A percentile compares a stretch with the other conserved stretches of the same genome.
Conservation (phyloP, 768 basidiomycete genomes). For the Dentipellis fragilis region DNA sequence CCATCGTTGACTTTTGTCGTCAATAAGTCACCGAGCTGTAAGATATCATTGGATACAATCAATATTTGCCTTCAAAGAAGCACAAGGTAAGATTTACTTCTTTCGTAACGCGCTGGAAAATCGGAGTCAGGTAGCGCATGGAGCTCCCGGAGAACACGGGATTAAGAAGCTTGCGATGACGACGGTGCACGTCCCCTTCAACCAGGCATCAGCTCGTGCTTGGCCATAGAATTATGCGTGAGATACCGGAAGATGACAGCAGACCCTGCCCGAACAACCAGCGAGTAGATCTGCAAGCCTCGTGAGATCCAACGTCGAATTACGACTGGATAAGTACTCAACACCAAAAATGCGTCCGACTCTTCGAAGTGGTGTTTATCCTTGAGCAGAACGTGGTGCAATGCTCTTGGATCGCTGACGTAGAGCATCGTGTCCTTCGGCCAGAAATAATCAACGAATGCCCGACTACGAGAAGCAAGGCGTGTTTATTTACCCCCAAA, state of each 20-base stretch:
- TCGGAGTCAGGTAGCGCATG: slow-evolving; percentile 3
- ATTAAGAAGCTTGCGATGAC: neutral
- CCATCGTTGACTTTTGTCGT: neutral
- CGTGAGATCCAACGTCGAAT: neutral
- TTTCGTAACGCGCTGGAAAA: neutral
- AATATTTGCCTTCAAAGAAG: no score
- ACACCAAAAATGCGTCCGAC: neutral
- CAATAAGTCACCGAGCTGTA: slow-evolving; percentile 1
- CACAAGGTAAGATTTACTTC: neutral
- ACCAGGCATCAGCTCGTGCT: neutral
- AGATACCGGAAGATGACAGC: neutral
- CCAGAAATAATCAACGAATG: neutral
- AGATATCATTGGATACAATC: no score
- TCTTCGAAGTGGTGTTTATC: neutral
- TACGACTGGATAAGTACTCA: neutral
- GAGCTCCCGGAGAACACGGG: neutral
- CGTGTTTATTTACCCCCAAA: neutral
- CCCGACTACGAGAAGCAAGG: neutral
- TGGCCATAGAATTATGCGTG: no score
- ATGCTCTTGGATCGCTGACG: neutral
- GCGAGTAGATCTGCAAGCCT: neutral
- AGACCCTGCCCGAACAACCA: neutral
- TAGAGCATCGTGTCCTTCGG: neutral
- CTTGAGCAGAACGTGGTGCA: neutral
- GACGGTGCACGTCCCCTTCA: neutral